A percentile compares a stretch with the other conserved stretches of the same genome.
Evolutionary conservation across 768 basidiomycete species (phyloP).

Genomic region (Leccinum disarticulatum): DNA sequence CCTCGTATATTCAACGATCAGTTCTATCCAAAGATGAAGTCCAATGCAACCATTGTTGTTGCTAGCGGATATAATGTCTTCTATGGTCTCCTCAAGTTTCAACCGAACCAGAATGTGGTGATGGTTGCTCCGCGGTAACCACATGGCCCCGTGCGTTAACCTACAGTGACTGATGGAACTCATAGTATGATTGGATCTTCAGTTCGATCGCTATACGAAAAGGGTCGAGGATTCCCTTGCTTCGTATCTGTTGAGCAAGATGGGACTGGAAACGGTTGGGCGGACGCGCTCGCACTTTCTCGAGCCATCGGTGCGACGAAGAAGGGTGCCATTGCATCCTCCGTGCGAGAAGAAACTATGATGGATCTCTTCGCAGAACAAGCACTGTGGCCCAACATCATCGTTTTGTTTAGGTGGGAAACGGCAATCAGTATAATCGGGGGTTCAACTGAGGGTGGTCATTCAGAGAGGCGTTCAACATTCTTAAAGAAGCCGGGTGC

Average conservation of each 20-base stretch:
- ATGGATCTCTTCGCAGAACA: constrained; percentile 70
- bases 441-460: background rate
- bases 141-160: background rate
- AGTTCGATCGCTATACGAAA: constrained; percentile 59
- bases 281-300: constrained; percentile 51
- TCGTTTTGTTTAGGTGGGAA: constrained; percentile 54
- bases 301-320: constrained; percentile 61
- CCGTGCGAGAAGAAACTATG: constrained; percentile 59
- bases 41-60: constrained; percentile 49
- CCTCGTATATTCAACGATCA: constrained; percentile 59
- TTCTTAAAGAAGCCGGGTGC: constrained; percentile 62
- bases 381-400: constrained; percentile 67
- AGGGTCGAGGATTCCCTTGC: constrained; percentile 61
- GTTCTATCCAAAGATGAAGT: constrained; percentile 51
- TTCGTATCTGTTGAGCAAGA: constrained; percentile 66
- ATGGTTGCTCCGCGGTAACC: constrained; percentile 62
- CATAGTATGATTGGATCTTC: constrained; percentile 66
- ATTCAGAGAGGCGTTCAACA: constrained; percentile 58
- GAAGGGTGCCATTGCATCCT: constrained; percentile 62
- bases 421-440: background rate
- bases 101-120: constrained; percentile 53
- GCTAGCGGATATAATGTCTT: constrained; percentile 69
- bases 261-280: constrained; percentile 48
- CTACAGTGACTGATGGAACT: background rate
- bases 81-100: constrained; percentile 56